phyloP scores from a whole-genome alignment of 2,329 filamentous ascomycete genomes.

The Anthostomella pinea region DNA sequence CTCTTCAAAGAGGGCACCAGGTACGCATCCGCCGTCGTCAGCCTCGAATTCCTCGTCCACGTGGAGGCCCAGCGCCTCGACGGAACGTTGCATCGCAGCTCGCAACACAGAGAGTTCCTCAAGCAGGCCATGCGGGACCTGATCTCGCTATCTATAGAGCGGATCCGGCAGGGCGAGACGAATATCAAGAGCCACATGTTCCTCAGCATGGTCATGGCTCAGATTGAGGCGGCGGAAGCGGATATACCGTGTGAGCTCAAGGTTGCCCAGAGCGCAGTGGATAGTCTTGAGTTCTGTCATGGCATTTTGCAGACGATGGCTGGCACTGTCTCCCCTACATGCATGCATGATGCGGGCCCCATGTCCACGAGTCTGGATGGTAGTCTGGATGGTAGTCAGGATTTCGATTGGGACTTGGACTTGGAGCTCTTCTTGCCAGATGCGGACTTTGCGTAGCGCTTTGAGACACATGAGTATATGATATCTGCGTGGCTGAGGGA shows the following conservation, averaged over 20 bases:
- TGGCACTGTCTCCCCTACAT: slow-evolving; percentile 9
- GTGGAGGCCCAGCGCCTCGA: slow-evolving; percentile 28
- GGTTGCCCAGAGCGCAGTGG: slow-evolving; percentile 32
- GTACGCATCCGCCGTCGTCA: slow-evolving; percentile 32
- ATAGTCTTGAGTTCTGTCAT: slow-evolving; percentile 33
- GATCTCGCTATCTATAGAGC: slow-evolving; percentile 26
- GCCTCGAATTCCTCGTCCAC: slow-evolving; percentile 37
- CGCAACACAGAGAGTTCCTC: slow-evolving; percentile 29
- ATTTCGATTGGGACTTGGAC: slow-evolving; percentile 24
- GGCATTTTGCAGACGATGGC: slow-evolving; percentile 25
- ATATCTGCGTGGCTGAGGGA: too few relatives aligned
- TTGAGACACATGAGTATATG: neutral
- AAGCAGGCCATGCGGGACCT: slow-evolving; percentile 31
- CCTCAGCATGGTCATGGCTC: slow-evolving; percentile 36
- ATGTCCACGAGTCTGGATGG: slow-evolving; percentile 18
- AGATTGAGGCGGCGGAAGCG: slow-evolving; percentile 36
- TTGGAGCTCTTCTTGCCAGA: slow-evolving; percentile 28
- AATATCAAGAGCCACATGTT: slow-evolving; percentile 44
- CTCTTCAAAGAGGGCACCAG: slow-evolving; percentile 40
- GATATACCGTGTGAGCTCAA: slow-evolving; percentile 22
- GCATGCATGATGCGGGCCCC: slow-evolving; percentile 14
- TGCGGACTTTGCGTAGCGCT: slow-evolving; percentile 12
- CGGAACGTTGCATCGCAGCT: slow-evolving; percentile 28
- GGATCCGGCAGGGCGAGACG: slow-evolving; percentile 40
- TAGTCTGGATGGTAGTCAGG: slow-evolving; percentile 16